Base-by-base conservation (phyloP, 2,329 filamentous ascomycete species). In the Trichoderma hamatum region DNA sequence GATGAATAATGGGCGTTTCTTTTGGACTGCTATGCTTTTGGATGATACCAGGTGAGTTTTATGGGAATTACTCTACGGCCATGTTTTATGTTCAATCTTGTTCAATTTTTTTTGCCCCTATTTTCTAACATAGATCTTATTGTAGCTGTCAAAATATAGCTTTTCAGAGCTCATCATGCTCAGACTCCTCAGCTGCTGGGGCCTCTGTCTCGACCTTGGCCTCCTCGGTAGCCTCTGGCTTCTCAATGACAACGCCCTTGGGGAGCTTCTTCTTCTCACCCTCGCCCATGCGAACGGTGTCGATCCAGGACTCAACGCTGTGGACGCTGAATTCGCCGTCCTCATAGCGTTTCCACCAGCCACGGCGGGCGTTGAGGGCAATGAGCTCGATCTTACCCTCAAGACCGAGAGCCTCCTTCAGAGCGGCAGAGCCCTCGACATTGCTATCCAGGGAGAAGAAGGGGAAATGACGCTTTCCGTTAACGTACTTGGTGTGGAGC, bases 231-330 rank as follows among this genome's bases (percentile, higher is more conserved):
- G 60, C 19, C 59, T 65, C 69, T n/a, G 43, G 54, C 36, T 59
- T 56, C 65, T 80, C 78, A 19, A 82, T 81, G 36, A 90, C 76
- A 54, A 92, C 75, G 2, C 84, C 86, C 69, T 87, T 85, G 0
- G 92, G 92, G 52, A 96, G 78, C 81, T 90, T 92, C 75, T 89
- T 85, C 84, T 95, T 97, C 70, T 86, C 82, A 2, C 93, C 92
- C 77, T 98, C 95, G 64, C 94, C 93, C 84, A 99, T 86, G 46
- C 93, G 90, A 71, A 98, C 93, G n/a, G 88, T 86, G 76, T 99
- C 96, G 70, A 99, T 88, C 93, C 95, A 99, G 71, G 83, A 82
- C 81, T 97, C 93, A 34, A 99, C 82, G 30, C 85, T 86, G 66
- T 86, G 83, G 28, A 84, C 76, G 67, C 86, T 87, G 55, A 89